These are phyloP conservation scores for Arabis alpina DNA, from an alignment of 345 rosid genomes.

Conservation along the genomic window DNA sequence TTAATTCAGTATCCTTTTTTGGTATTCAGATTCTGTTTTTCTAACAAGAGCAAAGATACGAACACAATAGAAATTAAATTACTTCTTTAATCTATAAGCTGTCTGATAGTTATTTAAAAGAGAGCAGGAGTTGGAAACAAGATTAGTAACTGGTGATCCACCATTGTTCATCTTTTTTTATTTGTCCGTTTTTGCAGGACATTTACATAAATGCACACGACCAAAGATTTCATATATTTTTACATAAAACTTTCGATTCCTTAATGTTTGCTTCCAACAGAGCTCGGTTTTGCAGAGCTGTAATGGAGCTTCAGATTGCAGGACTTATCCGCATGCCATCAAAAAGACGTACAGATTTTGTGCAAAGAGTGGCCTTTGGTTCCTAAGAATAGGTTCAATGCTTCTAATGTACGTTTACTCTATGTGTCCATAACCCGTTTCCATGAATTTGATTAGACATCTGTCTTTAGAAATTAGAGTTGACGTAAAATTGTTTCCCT, in stretches of 20 bases:
- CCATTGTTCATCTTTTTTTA: slow-evolving; percentile 13
- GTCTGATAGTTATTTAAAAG: background rate
- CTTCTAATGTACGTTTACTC: too few relatives aligned
- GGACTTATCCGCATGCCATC: slow-evolving; percentile 91
- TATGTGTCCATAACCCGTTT: too few relatives aligned
- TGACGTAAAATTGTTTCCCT: too few relatives aligned
- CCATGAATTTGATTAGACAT: too few relatives aligned
- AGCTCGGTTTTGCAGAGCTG: too few relatives aligned
- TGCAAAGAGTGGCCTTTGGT: slow-evolving; percentile 88
- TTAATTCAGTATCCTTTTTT: slow-evolving; percentile 82
- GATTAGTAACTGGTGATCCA: slow-evolving; percentile 1
- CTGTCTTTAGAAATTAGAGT: too few relatives aligned
- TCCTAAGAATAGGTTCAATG: too few relatives aligned
- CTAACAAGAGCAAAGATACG: background rate
- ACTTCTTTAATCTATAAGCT: background rate
- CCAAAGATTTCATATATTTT: background rate
- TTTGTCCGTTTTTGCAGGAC: slow-evolving; percentile 9
- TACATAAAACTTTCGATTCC: slow-evolving; percentile 35
- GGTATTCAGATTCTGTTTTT: slow-evolving; percentile 14
- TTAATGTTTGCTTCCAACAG: slow-evolving; percentile 46
- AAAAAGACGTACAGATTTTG: slow-evolving; percentile 82
- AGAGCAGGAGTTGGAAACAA: slow-evolving; percentile 10
- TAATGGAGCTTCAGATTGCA: slow-evolving; percentile 84
- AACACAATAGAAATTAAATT: background rate
- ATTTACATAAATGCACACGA: slow-evolving; percentile 1